Evolutionary conservation across 2,329 filamentous ascomycete species (phyloP).

Genomic region (Tetracladium maxilliforme): DNA sequence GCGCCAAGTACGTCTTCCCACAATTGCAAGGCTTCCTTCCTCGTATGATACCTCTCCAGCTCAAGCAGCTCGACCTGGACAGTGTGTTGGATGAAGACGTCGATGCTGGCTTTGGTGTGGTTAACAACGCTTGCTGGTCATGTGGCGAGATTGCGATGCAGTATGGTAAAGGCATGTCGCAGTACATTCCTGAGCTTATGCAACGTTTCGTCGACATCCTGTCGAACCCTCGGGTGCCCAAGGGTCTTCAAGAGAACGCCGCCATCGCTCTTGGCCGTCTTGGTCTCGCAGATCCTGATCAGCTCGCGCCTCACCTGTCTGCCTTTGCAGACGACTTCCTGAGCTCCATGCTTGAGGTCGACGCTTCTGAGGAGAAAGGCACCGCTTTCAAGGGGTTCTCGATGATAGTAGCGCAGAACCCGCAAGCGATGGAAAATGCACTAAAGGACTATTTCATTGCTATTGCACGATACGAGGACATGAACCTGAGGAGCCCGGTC

Average conservation of each 20-base stretch:
- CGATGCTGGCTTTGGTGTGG: constrained; percentile 75
- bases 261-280: constrained; percentile 84
- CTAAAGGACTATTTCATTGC: constrained; percentile 69
- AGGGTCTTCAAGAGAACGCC: constrained; percentile 82
- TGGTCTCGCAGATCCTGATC: constrained; percentile 62
- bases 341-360: constrained; percentile 66
- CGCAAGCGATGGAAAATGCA: constrained; percentile 79
- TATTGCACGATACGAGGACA: constrained; percentile 65
- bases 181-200: constrained; percentile 65
- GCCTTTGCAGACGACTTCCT: constrained; percentile 76
- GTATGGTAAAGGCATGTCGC: constrained; percentile 57
- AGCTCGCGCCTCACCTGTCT: constrained; percentile 63
- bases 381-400: constrained; percentile 88
- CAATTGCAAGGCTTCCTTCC: constrained; percentile 63
- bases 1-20: constrained; percentile 79
- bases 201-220: constrained; percentile 70
- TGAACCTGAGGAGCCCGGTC: constrained; percentile 41
- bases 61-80: constrained; percentile 77
- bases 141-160: constrained; percentile 83
- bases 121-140: constrained; percentile 98
- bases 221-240: constrained; percentile 70
- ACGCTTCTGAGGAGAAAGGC: constrained; percentile 84
- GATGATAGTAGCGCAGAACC: constrained; percentile 70
- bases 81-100: constrained; percentile 64
- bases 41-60: constrained; percentile 64